Percentiles rank a stretch among this genome's conserved stretches.
phyloP scores from a whole-genome alignment of 495 filamentous ascomycete genomes.

The Podospora bellae-mahoneyi region DNA sequence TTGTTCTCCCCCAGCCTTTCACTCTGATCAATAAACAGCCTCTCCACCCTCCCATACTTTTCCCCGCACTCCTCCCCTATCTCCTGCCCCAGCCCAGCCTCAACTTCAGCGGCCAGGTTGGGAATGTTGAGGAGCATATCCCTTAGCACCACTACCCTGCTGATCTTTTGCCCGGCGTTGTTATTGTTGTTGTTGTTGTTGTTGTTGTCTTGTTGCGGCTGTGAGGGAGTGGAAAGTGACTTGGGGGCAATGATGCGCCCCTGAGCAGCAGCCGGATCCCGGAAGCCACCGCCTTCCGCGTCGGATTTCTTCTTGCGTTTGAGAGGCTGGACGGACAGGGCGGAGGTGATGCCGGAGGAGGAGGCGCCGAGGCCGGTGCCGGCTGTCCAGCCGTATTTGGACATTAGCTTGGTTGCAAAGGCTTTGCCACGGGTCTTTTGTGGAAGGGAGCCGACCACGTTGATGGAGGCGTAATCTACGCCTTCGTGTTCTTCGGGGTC shows the following conservation, averaged over 20 bases:
- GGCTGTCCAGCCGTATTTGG: slow-evolving; percentile 88
- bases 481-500: slow-evolving; percentile 36
- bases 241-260: slow-evolving; percentile 79
- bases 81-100: slow-evolving; percentile 79
- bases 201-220: slow-evolving; percentile 13
- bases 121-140: slow-evolving; percentile 80
- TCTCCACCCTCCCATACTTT: slow-evolving; percentile 85
- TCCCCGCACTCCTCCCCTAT: slow-evolving; percentile 89
- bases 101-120: slow-evolving; percentile 61
- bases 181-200: slow-evolving; percentile 28
- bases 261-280: slow-evolving; percentile 60
- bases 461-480: slow-evolving; percentile 43
- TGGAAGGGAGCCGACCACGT: slow-evolving; percentile 52
- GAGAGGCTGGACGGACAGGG: slow-evolving; percentile 76
- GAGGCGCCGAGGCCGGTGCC: slow-evolving; percentile 82
- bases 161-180: slow-evolving; percentile 55
- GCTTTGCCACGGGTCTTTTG: slow-evolving; percentile 60
- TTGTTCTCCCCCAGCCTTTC: slow-evolving; percentile 26
- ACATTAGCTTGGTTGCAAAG: slow-evolving; percentile 82
- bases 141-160: slow-evolving; percentile 70
- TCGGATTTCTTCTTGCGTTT: slow-evolving; percentile 76
- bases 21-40: slow-evolving; percentile 66
- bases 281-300: slow-evolving; percentile 75
- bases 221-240: background rate
- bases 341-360: slow-evolving; percentile 74